Base-by-base conservation (phyloP, 352 stramenopile genomes). In the Globisporangium cederbergense region DNA sequence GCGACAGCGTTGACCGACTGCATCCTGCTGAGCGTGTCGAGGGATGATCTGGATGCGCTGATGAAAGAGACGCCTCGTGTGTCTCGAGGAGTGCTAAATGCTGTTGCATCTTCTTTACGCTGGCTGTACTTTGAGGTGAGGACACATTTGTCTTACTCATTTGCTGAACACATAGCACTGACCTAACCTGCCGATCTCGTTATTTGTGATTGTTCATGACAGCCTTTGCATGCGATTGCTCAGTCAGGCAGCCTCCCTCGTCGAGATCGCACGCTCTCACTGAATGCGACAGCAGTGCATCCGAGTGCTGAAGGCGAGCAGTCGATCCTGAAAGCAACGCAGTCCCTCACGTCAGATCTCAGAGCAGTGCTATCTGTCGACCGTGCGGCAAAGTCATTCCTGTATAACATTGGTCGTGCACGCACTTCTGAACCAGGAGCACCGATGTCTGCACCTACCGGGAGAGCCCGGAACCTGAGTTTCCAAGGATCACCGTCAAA, bases 41-140 rank as follows among this genome's bases (percentile, higher is more conserved):
- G 84, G 5, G 71, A 81, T 42, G 78, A 87, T 30, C 66, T 96
- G 42, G 81, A 92, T 14, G 73, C 78, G 0, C 66, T 96, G 34
- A 94, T 96, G 28, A 83, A 83, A 47, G 77, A 88, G 43, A 92
- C 77, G 6, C 78, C 79, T 0, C 75, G 81, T 14, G 78, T 96
- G 3, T 91, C 87, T 0, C 66, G 81, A 64, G 87, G 87, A 20
- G 85, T 94, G n/a, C 60, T 96, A 4, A 89, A 91, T 55, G 83
- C 86, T 0, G 81, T 96, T 22, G 86, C 85, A 2, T 92, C 83
- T 0, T 79, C 86, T 8, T 64, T 95, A 38, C 79, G 81, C 9
- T 86, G 83, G 68, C 66, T 93, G 7, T 95, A 93, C 53, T 90
- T 90, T 49, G 79, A 92, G 76, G 83, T 91, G 22, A 57, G 30